phyloP scores from a whole-genome alignment of 768 basidiomycete species.

The Mycena rebaudengoi region DNA sequence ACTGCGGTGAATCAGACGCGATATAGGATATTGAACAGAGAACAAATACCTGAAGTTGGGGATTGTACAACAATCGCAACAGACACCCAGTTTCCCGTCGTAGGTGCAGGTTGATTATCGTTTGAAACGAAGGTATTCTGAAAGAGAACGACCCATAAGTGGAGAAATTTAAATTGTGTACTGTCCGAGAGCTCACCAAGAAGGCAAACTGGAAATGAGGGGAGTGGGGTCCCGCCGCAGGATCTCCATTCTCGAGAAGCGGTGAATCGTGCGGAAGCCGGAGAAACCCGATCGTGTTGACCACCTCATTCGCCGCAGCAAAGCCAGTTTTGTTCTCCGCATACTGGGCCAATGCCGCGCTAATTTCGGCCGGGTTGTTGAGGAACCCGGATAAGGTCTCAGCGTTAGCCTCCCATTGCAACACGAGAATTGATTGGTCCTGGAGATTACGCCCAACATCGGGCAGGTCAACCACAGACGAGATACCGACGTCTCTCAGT shows the following conservation, averaged over 20 bases:
- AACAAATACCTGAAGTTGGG: constrained; percentile 10
- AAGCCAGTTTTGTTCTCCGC: constrained; percentile 4
- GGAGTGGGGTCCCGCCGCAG: constrained; percentile 11
- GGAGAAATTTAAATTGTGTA: neutral
- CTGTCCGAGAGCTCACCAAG: neutral
- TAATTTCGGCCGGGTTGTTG: neutral
- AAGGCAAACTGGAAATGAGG: constrained; percentile 15
- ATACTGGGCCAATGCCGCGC: constrained; percentile 7
- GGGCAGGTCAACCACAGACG: constrained; percentile 39
- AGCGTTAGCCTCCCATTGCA: constrained; percentile 13
- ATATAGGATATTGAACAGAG: too few species aligned
- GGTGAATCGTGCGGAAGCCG: neutral
- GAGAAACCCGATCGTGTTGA: constrained; percentile 17
- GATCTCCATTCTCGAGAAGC: constrained; percentile 1
- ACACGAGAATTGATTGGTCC: constrained; percentile 32
- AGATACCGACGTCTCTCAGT: neutral
- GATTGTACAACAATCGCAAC: constrained; percentile 11
- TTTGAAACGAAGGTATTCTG: constrained; percentile 15
- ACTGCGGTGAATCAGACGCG: neutral
- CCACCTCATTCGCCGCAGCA: constrained; percentile 6
- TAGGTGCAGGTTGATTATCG: neutral
- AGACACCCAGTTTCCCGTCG: constrained; percentile 18
- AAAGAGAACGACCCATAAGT: neutral
- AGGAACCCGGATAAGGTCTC: constrained; percentile 8
- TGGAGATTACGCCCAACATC: constrained; percentile 54